Evolutionary conservation across 2,329 filamentous ascomycete genomes (phyloP).

Genomic region (Fusarium siculi): DNA sequence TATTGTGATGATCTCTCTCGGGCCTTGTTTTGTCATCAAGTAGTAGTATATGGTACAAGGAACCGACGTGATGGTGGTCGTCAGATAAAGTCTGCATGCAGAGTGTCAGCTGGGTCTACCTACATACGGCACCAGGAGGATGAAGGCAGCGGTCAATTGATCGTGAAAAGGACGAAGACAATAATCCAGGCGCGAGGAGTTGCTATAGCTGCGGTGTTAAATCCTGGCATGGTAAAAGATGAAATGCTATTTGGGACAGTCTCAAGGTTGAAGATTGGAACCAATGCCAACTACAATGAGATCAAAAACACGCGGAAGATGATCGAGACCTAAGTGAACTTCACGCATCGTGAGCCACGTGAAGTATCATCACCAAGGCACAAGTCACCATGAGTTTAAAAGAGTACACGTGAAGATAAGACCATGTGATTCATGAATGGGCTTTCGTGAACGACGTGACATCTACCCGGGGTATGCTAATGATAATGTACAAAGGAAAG

Average conservation of each 20-base stretch:
- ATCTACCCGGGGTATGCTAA: conserved; percentile 37
- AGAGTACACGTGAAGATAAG: neutral
- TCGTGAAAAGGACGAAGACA: neutral
- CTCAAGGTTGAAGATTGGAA: neutral
- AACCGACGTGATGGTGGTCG: neutral
- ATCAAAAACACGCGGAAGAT: neutral
- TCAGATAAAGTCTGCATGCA: neutral
- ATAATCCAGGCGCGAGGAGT: neutral
- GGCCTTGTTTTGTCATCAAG: neutral
- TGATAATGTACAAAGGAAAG: conserved; percentile 34
- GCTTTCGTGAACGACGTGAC: conserved; percentile 9
- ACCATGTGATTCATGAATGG: conserved; percentile 26
- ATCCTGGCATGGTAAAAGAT: neutral
- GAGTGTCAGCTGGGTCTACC: neutral
- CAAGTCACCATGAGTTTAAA: neutral
- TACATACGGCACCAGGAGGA: neutral
- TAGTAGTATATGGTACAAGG: neutral
- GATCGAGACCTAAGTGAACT: neutral
- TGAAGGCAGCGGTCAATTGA: neutral
- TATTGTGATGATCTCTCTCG: neutral
- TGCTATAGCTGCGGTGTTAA: neutral
- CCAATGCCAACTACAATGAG: neutral
- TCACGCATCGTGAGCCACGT: neutral
- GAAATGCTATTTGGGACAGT: neutral
- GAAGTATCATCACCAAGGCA: neutral